A percentile compares a stretch with the other conserved stretches of the same genome.
Evolutionary conservation across 1,284 basidiomycete genomes (phyloP).

Genomic region (Stygiomarasmius scandens): DNA sequence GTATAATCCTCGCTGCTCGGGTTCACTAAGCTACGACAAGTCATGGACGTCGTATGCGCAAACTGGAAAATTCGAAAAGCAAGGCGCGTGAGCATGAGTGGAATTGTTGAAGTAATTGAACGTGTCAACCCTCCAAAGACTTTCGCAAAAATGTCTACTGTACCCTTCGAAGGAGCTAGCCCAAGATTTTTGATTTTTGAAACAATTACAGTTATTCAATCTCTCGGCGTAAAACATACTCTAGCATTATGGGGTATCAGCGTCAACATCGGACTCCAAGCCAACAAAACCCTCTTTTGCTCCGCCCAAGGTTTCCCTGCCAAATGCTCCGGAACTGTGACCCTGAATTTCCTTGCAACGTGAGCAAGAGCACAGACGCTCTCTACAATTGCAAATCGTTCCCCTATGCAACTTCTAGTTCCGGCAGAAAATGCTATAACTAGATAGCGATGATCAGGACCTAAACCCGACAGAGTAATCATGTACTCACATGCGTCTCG

Average conservation of each 20-base stretch:
- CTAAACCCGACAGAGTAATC: neutral
- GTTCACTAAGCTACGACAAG: no score
- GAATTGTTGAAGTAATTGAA: no score
- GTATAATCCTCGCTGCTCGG: no score
- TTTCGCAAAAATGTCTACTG: no score
- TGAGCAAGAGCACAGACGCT: constrained; percentile 38
- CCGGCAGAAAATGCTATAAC: constrained; percentile 47
- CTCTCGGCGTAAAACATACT: constrained; percentile 18
- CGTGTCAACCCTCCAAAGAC: no score
- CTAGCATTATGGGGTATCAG: constrained; percentile 30
- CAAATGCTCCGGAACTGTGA: constrained; percentile 36
- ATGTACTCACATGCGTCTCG: constrained; percentile 38
- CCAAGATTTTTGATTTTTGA: no score
- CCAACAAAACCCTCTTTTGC: constrained; percentile 28
- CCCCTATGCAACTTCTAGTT: constrained; percentile 47
- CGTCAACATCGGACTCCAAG: constrained; percentile 33
- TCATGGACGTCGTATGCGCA: no score
- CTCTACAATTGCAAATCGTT: constrained; percentile 40
- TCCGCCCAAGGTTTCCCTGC: constrained; percentile 24
- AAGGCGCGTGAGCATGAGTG: no score
- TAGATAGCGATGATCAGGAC: constrained; percentile 7
- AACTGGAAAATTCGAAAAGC: no score
- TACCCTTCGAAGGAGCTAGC: no score
- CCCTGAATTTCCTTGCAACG: constrained; percentile 32
- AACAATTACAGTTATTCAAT: no score